Base-by-base conservation (phyloP, 2,329 filamentous ascomycete species). In the Botrytis galanthina region DNA sequence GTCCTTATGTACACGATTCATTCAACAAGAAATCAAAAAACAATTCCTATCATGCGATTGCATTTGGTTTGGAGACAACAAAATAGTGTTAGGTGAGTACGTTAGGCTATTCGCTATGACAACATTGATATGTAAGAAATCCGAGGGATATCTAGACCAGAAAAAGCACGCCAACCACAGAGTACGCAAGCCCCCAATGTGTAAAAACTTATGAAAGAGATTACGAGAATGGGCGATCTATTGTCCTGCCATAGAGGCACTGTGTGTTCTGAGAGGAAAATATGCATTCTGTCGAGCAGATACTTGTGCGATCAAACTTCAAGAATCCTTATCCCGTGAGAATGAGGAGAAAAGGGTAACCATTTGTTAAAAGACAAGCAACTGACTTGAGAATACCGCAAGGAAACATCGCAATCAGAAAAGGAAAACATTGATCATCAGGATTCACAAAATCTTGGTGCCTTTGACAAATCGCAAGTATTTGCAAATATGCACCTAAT, bases 341-440 rank as follows among this genome's bases (percentile, higher is more conserved):
- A 42, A 72, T 75, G 75, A 77, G 70, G 74, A 72, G 73, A 76
- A 77, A 73, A 78, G 48, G 66, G 48, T 57, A 26, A 57, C 48
- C 48, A 29, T 68, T 20, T 42, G 66, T 68, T 76, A 76, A 78
- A 77, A 72, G 72, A 70, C 67, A 70, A 70, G 51, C 29, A 54
- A 68, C 71, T 72, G 71, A 69, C 63, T 32, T 60, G 62, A 60
- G 61, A 72, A 68, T 46, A 72, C 71, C 26, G 64, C 71, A 73
- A 71, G 59, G 68, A 77, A 76, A 75, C 74, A 78, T 79, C 76
- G 77, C 76, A 80, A 80, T 75, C 78, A 79, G 76, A 72, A 81
- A 81, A 78, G 76, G 76, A 80, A 81, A 81, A 80, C 80, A 80
- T 68, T 80, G 78, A 80, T 81, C 79, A 78, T 81, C 78, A 80